phyloP scores from a whole-genome alignment of 2,329 filamentous ascomycete genomes.

The Scopulariopsis brevicaulis region DNA sequence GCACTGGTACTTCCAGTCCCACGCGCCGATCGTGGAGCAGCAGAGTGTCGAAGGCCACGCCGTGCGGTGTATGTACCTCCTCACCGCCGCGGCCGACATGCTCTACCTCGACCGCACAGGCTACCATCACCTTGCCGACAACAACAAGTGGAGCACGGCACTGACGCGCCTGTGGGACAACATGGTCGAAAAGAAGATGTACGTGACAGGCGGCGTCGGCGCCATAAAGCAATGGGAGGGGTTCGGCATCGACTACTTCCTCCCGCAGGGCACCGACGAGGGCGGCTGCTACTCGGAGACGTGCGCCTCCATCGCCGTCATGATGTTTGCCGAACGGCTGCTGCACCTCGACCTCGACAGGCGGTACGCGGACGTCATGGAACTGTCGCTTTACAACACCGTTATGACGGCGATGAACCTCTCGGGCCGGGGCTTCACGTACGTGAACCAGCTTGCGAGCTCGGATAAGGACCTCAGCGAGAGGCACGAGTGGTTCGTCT shows the following conservation, averaged over 20 bases:
- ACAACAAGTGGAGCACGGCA: constrained; percentile 20
- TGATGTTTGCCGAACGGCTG: constrained; percentile 47
- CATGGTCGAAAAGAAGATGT: constrained; percentile 52
- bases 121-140: constrained; percentile 9
- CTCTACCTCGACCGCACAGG: constrained; percentile 12
- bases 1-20: constrained; percentile 44
- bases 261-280: constrained; percentile 46
- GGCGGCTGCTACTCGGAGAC: constrained; percentile 53
- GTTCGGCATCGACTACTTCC: constrained; percentile 46
- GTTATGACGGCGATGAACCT: constrained; percentile 45
- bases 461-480: constrained; percentile 34
- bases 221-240: constrained; percentile 44
- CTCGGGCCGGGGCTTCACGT: constrained; percentile 46
- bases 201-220: constrained; percentile 49
- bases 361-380: constrained; percentile 46
- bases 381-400: constrained; percentile 48
- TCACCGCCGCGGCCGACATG: constrained; percentile 46
- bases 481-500: constrained; percentile 45
- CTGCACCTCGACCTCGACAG: constrained; percentile 40
- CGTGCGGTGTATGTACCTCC: constrained; percentile 48
- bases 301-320: constrained; percentile 46
- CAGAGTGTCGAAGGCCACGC: constrained; percentile 44
- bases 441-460: constrained; percentile 48
- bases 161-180: constrained; percentile 37
- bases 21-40: constrained; percentile 41